Conservation (phyloP, 495 filamentous ascomycete species). For the Penicillium flavigenum region DNA sequence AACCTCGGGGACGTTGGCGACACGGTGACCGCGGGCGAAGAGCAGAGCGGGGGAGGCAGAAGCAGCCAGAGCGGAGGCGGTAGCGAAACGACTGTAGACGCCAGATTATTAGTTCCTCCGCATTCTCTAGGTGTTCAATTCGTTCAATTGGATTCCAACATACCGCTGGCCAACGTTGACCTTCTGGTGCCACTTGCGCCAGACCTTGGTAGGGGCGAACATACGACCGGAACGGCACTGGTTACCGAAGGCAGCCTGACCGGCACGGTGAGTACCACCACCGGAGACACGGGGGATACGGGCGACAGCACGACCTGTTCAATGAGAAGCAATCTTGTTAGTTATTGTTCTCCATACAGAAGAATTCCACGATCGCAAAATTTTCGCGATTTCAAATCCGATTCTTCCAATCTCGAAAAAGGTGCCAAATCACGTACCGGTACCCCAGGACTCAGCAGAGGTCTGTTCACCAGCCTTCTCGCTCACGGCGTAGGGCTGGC, state of each 20-base stretch:
- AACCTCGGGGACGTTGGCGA: slow-evolving; percentile 89
- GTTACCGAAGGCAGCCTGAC: slow-evolving; percentile 99
- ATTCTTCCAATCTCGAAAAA: slow-evolving; percentile 23
- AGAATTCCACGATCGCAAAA: slow-evolving; percentile 7
- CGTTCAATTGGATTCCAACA: slow-evolving; percentile 20
- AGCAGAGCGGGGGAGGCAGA: slow-evolving; percentile 92
- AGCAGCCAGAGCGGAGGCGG: slow-evolving; percentile 92
- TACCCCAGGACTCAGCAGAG: slow-evolving; percentile 99
- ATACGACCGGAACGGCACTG: slow-evolving; percentile 99
- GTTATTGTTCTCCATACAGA: slow-evolving; percentile 11
- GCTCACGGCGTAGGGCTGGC: slow-evolving; percentile 98
- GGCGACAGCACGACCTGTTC: slow-evolving; percentile 91
- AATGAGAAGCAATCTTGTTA: slow-evolving; percentile 25
- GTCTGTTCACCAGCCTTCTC: slow-evolving; percentile 99
- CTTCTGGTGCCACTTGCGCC: slow-evolving; percentile 99
- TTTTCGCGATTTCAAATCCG: slow-evolving; percentile 13
- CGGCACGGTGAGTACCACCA: slow-evolving; percentile 99
- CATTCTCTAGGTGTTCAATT: slow-evolving; percentile 6
- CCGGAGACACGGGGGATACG: slow-evolving; percentile 99
- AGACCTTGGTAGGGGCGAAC: slow-evolving; percentile 99
- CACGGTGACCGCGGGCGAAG: slow-evolving; percentile 93
- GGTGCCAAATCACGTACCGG: slow-evolving; percentile 66
- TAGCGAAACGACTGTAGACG: slow-evolving; percentile 80
- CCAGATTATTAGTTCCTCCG: slow-evolving; percentile 20
- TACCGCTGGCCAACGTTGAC: slow-evolving; percentile 96